Conservation (phyloP, 2,329 filamentous ascomycete genomes). For the Ascocoryne sarcoides region DNA sequence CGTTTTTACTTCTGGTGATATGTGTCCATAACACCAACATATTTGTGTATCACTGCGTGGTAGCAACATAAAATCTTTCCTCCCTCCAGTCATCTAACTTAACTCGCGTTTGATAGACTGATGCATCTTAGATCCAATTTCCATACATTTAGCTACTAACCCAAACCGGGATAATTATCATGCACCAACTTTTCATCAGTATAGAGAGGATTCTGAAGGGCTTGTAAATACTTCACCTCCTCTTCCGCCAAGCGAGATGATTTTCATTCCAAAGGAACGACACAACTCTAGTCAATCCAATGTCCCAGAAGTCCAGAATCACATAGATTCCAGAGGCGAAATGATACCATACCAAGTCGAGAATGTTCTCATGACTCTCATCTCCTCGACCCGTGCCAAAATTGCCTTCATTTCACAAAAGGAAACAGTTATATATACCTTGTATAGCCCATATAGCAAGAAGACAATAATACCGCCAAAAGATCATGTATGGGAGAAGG, state of each 20-base stretch:
- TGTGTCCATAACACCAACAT: no score
- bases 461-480: neutral
- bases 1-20: no score
- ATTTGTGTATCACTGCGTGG: no score
- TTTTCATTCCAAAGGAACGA: neutral
- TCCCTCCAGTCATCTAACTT: no score
- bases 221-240: neutral
- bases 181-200: no score
- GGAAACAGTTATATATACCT: neutral
- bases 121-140: no score
- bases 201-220: no score
- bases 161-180: no score
- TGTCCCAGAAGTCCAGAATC: neutral
- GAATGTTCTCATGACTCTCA: neutral
- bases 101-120: no score
- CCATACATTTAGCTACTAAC: no score
- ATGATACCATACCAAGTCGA: neutral
- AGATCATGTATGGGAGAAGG: neutral
- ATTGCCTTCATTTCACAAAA: slow-evolving; percentile 1
- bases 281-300: neutral
- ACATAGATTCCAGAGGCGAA: neutral
- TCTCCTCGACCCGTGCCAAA: slow-evolving; percentile 3
- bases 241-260: neutral
- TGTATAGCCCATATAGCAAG: slow-evolving; percentile 1
- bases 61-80: no score